Percentiles rank a stretch among this genome's conserved stretches.
Evolutionary conservation across 2,329 filamentous ascomycete genomes (phyloP).

Genomic region (Colletotrichum sp.): DNA sequence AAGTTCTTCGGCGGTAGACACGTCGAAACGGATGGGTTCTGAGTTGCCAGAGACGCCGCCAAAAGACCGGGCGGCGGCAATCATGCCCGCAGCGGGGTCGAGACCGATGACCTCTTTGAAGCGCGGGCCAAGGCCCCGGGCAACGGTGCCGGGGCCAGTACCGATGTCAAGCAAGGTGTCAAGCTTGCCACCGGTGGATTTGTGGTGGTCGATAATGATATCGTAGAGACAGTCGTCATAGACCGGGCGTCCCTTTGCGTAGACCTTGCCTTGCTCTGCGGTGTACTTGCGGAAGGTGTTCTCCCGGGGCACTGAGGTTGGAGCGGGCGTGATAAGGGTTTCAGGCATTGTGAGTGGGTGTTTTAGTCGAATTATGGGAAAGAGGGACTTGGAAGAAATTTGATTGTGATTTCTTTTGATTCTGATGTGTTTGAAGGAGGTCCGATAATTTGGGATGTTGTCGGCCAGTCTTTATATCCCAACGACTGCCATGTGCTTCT

Average conservation of each 20-base stretch:
- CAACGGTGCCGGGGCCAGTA: constrained; percentile 59
- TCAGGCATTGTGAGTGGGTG: background rate
- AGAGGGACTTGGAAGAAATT: background rate
- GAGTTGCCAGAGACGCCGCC: constrained; percentile 32
- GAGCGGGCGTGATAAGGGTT: background rate
- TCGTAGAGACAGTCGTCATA: constrained; percentile 55
- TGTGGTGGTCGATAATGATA: constrained; percentile 51
- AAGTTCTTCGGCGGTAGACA: constrained; percentile 50
- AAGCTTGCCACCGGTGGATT: constrained; percentile 46
- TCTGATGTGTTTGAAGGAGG: background rate
- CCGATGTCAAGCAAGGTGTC: constrained; percentile 57
- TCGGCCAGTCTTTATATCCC: background rate
- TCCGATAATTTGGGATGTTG: background rate
- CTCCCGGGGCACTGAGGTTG: background rate
- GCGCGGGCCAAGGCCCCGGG: constrained; percentile 46
- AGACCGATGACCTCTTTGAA: constrained; percentile 54
- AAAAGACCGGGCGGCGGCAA: constrained; percentile 46
- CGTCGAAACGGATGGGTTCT: constrained; percentile 42
- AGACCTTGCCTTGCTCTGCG: constrained; percentile 45
- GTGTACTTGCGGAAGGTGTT: constrained; percentile 52
- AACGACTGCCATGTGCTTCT: background rate
- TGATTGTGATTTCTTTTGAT: background rate
- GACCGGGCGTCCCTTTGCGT: constrained; percentile 44
- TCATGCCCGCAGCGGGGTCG: constrained; percentile 60
- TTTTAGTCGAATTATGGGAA: background rate